phyloP scores from a whole-genome alignment of 2,329 filamentous ascomycete genomes.

The Pleurostoma richardsiae region DNA sequence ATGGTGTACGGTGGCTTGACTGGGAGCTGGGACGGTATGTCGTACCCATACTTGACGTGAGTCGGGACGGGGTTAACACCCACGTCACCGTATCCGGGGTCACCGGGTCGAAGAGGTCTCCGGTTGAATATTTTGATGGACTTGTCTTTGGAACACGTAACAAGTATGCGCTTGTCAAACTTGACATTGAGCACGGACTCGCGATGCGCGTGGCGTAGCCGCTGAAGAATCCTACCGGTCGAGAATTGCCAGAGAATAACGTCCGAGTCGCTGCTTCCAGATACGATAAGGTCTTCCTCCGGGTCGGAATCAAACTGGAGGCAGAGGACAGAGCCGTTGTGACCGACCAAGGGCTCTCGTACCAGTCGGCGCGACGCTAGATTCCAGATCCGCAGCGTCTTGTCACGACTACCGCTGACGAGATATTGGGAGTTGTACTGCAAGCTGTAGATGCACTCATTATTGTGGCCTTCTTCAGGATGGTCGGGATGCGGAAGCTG shows the following conservation, averaged over 20 bases:
- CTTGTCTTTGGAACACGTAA: constrained; percentile 97
- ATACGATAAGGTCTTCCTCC: constrained; percentile 87
- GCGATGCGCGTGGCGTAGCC: constrained; percentile 69
- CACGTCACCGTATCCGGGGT: constrained; percentile 46
- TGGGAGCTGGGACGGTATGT: constrained; percentile 39
- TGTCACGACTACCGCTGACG: constrained; percentile 89
- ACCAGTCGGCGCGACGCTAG: constrained; percentile 75
- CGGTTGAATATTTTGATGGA: constrained; percentile 96
- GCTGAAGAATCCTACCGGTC: constrained; percentile 76
- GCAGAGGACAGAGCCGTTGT: constrained; percentile 84
- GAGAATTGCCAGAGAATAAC: constrained; percentile 93
- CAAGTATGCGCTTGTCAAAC: constrained; percentile 85
- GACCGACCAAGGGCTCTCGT: constrained; percentile 67
- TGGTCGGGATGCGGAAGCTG: constrained; percentile 82
- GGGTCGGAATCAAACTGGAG: constrained; percentile 89
- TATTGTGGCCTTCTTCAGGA: constrained; percentile 71
- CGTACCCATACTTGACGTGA: constrained; percentile 50
- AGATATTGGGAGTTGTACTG: constrained; percentile 83
- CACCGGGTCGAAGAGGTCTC: constrained; percentile 55
- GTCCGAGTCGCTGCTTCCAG: constrained; percentile 86
- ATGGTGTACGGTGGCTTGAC: constrained; percentile 64
- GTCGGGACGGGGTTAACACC: constrained; percentile 47
- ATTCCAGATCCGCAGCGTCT: constrained; percentile 85
- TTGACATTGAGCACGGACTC: constrained; percentile 92
- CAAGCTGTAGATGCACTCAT: constrained; percentile 90